Base-by-base conservation (phyloP, 805 yeast genomes). In the Kluyveromyces wickerhamii region DNA sequence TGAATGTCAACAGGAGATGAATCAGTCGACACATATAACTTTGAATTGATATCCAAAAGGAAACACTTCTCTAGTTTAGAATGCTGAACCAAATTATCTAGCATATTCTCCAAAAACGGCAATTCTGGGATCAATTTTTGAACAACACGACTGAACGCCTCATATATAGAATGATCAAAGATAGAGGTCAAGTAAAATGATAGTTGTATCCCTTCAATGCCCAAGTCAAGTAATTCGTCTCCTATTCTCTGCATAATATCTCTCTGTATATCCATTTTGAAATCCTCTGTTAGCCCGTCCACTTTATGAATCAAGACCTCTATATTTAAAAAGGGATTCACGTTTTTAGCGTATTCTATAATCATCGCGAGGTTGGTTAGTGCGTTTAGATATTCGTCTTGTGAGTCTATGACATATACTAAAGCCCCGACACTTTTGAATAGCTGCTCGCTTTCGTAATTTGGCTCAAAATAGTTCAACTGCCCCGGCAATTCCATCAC, bases 401-500 rank as follows among this genome's bases (percentile, higher is more conserved):
- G 96, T 8, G 88, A 74, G 59, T 92, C 98, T 42, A 92, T 87
- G 26, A 92, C 96, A 52, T 92, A 92, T 2, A 92, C 92, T 19
- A 92, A 66, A 0, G 96, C 92, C 13, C 95, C 95, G 10, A 87
- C 86, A 28, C 80, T 76, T 27, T 79, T 68, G 51, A 89, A 88
- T 18, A 88, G 60, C 41, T 78, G 67, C 41, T 79, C 87, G 16
- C 83, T 75, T 49, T 86, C 95, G 47, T 79, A 79, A 21, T 77
- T 71, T 3, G 94, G 92, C 47, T 87, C 95, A 54, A 86, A 84
- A 49, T 85, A 74, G 55, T 87, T 86, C 42, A 88, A 60, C 57
- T 89, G 96, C 3, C 96, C 97, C 0, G 98, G 98, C 12, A 89
- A 65, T 56, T 89, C 98, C 81, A 87, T 84, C 12, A 89, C 88